Conservation (phyloP, 2,329 filamentous ascomycete species). For the Sphaceloma murrayae region DNA sequence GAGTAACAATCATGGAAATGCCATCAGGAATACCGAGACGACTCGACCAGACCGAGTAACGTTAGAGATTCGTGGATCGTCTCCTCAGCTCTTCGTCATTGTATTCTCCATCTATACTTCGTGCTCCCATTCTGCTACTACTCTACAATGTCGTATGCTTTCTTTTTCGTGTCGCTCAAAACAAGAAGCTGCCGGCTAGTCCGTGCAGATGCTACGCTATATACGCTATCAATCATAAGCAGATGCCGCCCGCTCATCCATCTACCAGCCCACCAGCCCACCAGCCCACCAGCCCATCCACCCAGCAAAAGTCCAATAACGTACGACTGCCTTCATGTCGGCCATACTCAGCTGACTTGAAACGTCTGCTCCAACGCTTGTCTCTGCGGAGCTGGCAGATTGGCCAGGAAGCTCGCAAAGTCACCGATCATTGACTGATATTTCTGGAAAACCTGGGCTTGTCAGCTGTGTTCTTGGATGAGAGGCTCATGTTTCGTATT, state of each 20-base stretch:
- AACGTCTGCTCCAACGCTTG: slow-evolving; percentile 36
- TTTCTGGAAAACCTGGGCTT: slow-evolving; percentile 38
- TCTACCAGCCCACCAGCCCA: too few relatives aligned
- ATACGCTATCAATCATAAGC: slow-evolving; percentile 19
- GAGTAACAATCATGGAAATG: too few relatives aligned
- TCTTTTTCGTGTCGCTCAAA: slow-evolving; percentile 9
- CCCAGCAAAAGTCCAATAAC: too few relatives aligned
- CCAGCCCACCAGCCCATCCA: too few relatives aligned
- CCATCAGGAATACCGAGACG: too few relatives aligned
- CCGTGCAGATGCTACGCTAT: slow-evolving; percentile 31
- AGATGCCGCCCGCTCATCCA: slow-evolving; percentile 5
- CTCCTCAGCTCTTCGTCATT: background rate
- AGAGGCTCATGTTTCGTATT: slow-evolving; percentile 29
- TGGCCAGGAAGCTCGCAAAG: slow-evolving; percentile 43
- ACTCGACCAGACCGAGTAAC: too few relatives aligned
- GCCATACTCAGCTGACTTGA: background rate
- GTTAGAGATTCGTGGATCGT: too few relatives aligned
- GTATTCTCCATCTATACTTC: background rate
- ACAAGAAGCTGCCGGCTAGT: slow-evolving; percentile 27
- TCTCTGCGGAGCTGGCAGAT: slow-evolving; percentile 37
- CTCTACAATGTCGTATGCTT: slow-evolving; percentile 4
- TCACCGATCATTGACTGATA: slow-evolving; percentile 48
- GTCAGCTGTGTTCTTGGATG: slow-evolving; percentile 17
- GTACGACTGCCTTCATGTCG: too few relatives aligned
- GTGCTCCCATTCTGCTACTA: background rate